Evolutionary conservation across 1,139 yeast species (phyloP).

Genomic region (Suhomyces guaymorum): DNA sequence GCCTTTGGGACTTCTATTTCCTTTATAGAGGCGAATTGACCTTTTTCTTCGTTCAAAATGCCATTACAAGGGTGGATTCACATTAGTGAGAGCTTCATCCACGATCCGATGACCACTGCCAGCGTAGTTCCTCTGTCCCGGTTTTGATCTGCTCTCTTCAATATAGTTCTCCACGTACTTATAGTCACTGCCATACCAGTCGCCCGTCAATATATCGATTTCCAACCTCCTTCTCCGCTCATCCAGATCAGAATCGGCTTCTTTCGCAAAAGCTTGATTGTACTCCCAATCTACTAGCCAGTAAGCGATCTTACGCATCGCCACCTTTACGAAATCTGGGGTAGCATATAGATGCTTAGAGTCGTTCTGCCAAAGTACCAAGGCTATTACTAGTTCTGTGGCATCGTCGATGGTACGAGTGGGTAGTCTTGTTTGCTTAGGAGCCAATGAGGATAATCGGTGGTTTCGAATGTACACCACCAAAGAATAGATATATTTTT

Average conservation of each 20-base stretch:
- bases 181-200: conserved; percentile 51
- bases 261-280: conserved; percentile 18
- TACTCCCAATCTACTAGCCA: conserved; percentile 51
- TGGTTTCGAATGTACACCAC: conserved; percentile 43
- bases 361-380: conserved; percentile 32
- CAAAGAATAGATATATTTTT: conserved; percentile 41
- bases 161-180: conserved; percentile 35
- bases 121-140: conserved; percentile 30
- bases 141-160: conserved; percentile 19
- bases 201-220: conserved; percentile 43
- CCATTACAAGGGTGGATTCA: conserved; percentile 40
- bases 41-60: neutral
- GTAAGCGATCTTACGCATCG: conserved; percentile 45
- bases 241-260: conserved; percentile 9
- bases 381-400: conserved; percentile 27
- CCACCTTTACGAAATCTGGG: conserved; percentile 43
- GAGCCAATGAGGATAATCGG: conserved; percentile 42
- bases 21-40: too few relatives aligned
- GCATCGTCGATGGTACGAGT: conserved; percentile 35
- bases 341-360: conserved; percentile 30
- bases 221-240: conserved; percentile 26
- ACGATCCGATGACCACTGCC: conserved; percentile 39
- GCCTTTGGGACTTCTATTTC: too few relatives aligned
- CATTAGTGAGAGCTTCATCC: conserved; percentile 40
- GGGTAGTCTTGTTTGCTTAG: conserved; percentile 37